Conservation (phyloP, 495 filamentous ascomycete species). For the Aspergillus funiculosus region DNA sequence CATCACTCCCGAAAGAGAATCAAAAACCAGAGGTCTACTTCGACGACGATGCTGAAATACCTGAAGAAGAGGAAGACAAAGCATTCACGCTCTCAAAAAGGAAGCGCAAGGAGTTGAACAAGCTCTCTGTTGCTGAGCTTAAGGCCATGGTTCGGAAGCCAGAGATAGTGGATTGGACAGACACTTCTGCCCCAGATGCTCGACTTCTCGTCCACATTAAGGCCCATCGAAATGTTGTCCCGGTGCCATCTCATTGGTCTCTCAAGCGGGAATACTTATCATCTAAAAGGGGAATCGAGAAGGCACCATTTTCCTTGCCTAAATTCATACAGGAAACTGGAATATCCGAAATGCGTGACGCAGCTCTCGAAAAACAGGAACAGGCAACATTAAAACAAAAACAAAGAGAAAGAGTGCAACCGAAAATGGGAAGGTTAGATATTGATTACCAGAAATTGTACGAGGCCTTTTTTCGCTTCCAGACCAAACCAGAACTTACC, state of each 20-base stretch:
- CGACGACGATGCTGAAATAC: conserved; percentile 82
- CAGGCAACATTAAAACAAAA: conserved; percentile 88
- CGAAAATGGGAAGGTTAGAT: conserved; percentile 95
- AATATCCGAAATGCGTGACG: conserved; percentile 96
- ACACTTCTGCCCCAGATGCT: conserved; percentile 87
- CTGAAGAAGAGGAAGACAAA: conserved; percentile 65
- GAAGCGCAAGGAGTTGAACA: conserved; percentile 82
- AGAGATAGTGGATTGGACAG: conserved; percentile 95
- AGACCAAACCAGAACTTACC: conserved; percentile 90
- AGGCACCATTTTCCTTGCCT: conserved; percentile 83
- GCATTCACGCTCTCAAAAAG: conserved; percentile 81
- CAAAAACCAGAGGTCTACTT: conserved; percentile 87
- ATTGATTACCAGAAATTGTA: conserved; percentile 98
- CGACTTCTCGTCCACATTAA: conserved; percentile 89
- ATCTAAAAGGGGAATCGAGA: conserved; percentile 92
- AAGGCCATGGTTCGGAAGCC: conserved; percentile 88
- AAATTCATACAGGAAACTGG: conserved; percentile 98
- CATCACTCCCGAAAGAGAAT: conserved; percentile 55
- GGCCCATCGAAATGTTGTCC: conserved; percentile 89
- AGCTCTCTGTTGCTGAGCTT: conserved; percentile 88
- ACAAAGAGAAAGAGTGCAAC: conserved; percentile 87
- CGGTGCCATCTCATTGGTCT: conserved; percentile 89
- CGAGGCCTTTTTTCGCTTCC: conserved; percentile 95
- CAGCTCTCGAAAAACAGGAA: conserved; percentile 90
- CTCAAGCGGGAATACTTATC: conserved; percentile 95